phyloP scores from a whole-genome alignment of 345 rosid species.

The Salix viminalis region DNA sequence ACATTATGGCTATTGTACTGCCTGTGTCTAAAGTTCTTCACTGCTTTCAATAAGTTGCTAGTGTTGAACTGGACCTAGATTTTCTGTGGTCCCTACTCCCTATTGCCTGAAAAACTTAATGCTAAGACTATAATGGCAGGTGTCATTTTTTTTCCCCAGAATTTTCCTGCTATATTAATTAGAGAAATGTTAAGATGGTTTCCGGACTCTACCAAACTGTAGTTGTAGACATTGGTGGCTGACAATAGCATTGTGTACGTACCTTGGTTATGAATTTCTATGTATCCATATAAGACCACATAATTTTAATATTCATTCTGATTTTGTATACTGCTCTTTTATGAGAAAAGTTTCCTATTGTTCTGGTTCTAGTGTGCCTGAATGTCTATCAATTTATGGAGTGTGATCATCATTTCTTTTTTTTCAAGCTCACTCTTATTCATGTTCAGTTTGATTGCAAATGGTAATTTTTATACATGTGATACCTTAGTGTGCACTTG shows the following conservation, averaged over 20 bases:
- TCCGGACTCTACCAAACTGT: background rate
- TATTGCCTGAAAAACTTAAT: background rate
- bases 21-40: background rate
- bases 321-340: background rate
- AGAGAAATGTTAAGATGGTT: background rate
- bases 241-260: background rate
- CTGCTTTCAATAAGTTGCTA: conserved; percentile 1
- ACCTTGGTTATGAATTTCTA: background rate
- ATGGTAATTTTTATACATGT: background rate
- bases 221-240: background rate
- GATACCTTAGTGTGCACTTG: background rate
- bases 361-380: background rate
- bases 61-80: background rate
- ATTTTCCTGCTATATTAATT: background rate
- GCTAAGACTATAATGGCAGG: background rate
- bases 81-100: background rate
- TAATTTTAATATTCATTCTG: background rate
- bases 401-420: background rate
- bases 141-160: background rate
- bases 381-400: background rate
- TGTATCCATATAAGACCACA: background rate
- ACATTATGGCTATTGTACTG: conserved; percentile 7
- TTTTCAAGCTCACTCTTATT: background rate
- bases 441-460: background rate
- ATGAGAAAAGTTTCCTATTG: background rate